A percentile compares a stretch with the other conserved stretches of the same genome.
Evolutionary conservation across 495 filamentous ascomycete species (phyloP).

Genomic region (Delitschia confertaspora): DNA sequence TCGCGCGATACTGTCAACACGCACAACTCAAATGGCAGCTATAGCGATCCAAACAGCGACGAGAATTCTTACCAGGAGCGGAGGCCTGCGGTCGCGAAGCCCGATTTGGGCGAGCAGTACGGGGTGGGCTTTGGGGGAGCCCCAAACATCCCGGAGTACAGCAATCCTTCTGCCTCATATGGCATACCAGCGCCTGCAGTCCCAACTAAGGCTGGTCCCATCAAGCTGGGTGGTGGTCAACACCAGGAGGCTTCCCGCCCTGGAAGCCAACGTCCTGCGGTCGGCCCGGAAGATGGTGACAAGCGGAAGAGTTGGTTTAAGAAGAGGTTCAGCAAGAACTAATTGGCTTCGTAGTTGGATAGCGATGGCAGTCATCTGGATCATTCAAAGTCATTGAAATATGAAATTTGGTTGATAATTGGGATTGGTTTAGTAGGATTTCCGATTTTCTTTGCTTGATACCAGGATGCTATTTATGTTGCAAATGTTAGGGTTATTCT

Average conservation of each 20-base stretch:
- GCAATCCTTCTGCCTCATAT: no score
- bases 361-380: background rate
- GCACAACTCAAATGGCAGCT: conserved; percentile 59
- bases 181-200: no score
- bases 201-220: conserved; percentile 7
- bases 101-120: conserved; percentile 46
- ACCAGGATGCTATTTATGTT: no score
- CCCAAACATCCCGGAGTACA: no score
- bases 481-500: no score
- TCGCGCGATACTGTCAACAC: conserved; percentile 77
- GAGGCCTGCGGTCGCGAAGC: conserved; percentile 40
- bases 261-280: no score
- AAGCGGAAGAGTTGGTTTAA: conserved; percentile 89
- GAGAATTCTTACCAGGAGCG: conserved; percentile 85
- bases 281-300: conserved; percentile 37
- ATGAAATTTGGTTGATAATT: no score
- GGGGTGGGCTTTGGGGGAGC: conserved; percentile 46
- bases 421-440: no score
- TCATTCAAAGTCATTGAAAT: conserved; percentile 7
- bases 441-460: no score
- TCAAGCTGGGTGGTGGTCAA: conserved; percentile 5
- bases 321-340: conserved; percentile 65
- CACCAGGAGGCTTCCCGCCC: background rate
- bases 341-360: no score
- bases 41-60: conserved; percentile 69